Base-by-base conservation (phyloP, 805 yeast genomes). In the Kazachstania psychrophila region DNA sequence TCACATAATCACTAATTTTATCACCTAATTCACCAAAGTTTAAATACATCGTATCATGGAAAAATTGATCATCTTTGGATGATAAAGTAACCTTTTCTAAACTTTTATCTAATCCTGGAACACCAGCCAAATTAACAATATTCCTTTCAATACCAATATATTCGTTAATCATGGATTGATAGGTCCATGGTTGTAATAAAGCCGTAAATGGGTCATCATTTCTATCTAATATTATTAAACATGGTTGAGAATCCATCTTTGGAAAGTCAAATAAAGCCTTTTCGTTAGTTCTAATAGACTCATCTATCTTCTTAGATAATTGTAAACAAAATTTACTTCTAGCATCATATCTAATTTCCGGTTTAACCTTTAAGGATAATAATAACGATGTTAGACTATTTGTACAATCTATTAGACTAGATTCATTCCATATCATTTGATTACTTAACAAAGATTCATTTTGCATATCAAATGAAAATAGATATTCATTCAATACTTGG, bases 111-210 rank as follows among this genome's bases (percentile, higher is more conserved):
- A 76, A 62, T 45, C 71, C 75, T 2, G 80, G 72, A 1, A 74
- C 69, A 1, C 59, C 50, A 0, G 78, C 65, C 24, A 88, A 57
- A 47, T 76, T 80, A 4, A 86, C 94, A 2, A 88, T 72, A 48
- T 92, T 89, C 52, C 86, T 80, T 23, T 68, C 64, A 40, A 92
- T 83, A 2, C 89, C 95, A 22, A 92, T 65, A 16, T 87, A 70
- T 56, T 94, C 97, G 56, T 89, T 95, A 13, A 92, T 85, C 97
- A 92, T 89, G 2, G 96, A 83, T 55, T 89, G 97, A 60, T 86
- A 92, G 1, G 98, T 88, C 99, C 99, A 92, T 2, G 97, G 98
- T 27, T 80, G 75, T 33, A 92, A 62, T 22, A 92, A 68, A 1
- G 99, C 96, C 0, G 99, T 89, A 11, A 89, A 67, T 2, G 98